phyloP scores from a whole-genome alignment of 177 flowering plant species.

The Vitis hybrid region DNA sequence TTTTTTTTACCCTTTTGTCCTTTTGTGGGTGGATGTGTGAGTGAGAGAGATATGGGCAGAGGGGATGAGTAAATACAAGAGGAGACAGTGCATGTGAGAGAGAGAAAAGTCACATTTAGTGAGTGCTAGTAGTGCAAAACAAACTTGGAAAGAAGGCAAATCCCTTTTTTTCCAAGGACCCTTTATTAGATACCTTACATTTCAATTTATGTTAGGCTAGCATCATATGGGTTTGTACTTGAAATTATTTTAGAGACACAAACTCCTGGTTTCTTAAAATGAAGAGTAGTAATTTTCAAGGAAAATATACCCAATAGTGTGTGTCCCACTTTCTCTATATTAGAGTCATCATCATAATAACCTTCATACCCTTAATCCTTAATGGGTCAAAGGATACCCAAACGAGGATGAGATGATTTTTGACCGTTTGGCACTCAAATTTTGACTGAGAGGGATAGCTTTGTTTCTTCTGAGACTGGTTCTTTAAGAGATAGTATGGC shows the following conservation, averaged over 20 bases:
- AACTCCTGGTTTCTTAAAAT: not conserved
- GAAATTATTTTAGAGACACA: slow-evolving; percentile 5
- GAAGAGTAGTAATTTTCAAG: slow-evolving; percentile 20
- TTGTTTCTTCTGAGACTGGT: too few relatives aligned
- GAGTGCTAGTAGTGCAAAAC: slow-evolving; percentile 17
- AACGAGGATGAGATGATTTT: too few relatives aligned
- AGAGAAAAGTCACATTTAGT: slow-evolving; percentile 11
- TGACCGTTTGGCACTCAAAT: too few relatives aligned
- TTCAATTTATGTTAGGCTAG: slow-evolving; percentile 17
- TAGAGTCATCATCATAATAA: not conserved
- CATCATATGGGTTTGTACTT: slow-evolving; percentile 12
- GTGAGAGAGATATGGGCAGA: not conserved
- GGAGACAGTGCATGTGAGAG: slow-evolving; percentile 18
- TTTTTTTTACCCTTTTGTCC: not conserved
- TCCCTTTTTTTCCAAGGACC: not conserved
- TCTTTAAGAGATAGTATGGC: too few relatives aligned
- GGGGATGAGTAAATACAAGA: not conserved
- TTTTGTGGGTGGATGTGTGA: not conserved
- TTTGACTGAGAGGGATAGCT: too few relatives aligned
- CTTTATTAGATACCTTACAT: slow-evolving; percentile 1
- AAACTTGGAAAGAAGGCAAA: slow-evolving; percentile 33
- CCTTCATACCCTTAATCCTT: not conserved
- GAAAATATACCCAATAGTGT: not conserved
- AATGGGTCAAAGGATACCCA: not conserved
- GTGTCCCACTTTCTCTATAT: slow-evolving; percentile 3